A percentile compares a stretch with the other conserved stretches of the same genome.
Evolutionary conservation across 805 yeast species (phyloP).

Genomic region (Danielozyma ontarioensis): DNA sequence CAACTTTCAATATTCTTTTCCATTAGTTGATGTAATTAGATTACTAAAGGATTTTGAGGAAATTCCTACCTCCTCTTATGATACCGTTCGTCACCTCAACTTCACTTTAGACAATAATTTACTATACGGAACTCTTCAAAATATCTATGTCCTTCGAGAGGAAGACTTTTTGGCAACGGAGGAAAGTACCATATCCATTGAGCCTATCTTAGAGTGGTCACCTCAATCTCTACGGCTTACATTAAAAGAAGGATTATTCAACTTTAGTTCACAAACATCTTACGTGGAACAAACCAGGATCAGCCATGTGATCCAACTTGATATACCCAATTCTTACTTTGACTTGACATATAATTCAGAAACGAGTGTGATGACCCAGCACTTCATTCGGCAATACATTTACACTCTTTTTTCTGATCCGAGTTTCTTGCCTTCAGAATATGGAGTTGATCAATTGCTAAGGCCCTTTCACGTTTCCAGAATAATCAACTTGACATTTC

Average conservation of each 20-base stretch:
- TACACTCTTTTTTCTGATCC: constrained; percentile 12
- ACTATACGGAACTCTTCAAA: constrained; percentile 6
- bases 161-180: constrained; percentile 9
- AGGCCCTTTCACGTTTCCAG: constrained; percentile 2
- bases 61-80: constrained; percentile 3
- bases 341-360: background rate
- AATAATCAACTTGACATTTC: constrained; percentile 7
- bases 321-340: background rate
- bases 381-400: constrained; percentile 5
- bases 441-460: constrained; percentile 5
- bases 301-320: too few species aligned
- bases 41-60: background rate
- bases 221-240: constrained; percentile 2
- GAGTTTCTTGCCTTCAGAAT: constrained; percentile 6
- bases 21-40: constrained; percentile 11
- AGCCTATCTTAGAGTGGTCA: constrained; percentile 11
- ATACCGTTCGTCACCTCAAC: background rate
- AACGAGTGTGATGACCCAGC: background rate
- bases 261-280: constrained; percentile 2
- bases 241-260: constrained; percentile 8
- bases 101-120: constrained; percentile 2
- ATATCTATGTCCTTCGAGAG: constrained; percentile 17
- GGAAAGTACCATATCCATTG: constrained; percentile 13
- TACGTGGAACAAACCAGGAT: too few species aligned
- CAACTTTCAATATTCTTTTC: constrained; percentile 5